Conservation (phyloP, 2,329 filamentous ascomycete species). For the Penicillium glabrum region DNA sequence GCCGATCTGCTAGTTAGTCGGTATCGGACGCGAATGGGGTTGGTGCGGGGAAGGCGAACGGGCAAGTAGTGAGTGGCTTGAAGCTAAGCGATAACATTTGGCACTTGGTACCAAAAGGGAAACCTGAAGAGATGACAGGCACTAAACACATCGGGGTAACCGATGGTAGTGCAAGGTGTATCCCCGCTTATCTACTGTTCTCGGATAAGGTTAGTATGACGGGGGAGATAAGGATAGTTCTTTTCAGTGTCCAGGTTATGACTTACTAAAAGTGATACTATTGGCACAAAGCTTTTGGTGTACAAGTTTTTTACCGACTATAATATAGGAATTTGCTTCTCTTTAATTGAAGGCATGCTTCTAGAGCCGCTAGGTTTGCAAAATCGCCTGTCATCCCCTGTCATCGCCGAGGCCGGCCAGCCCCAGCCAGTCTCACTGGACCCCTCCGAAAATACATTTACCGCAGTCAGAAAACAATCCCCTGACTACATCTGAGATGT, state of each 20-base stretch:
- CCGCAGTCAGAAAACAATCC: background rate
- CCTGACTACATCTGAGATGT: background rate
- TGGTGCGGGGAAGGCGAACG: conserved; percentile 17
- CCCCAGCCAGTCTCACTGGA: background rate
- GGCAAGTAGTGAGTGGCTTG: background rate
- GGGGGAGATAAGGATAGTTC: background rate
- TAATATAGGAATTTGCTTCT: background rate
- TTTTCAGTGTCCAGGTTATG: background rate
- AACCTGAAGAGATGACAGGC: conserved; percentile 14
- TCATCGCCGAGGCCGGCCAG: background rate
- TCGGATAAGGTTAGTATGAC: background rate
- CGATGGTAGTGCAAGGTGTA: background rate
- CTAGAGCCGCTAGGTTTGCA: background rate
- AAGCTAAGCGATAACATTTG: conserved; percentile 7
- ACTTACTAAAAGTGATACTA: background rate
- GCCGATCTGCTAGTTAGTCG: background rate
- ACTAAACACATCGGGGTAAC: background rate
- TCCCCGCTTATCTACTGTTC: background rate
- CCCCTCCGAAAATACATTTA: background rate
- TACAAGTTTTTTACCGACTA: too few species aligned
- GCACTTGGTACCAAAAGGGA: conserved; percentile 9
- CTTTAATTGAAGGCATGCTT: background rate
- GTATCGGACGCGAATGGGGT: conserved; percentile 1
- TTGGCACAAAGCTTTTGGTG: background rate
- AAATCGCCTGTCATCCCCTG: background rate